Evolutionary conservation across 2,329 filamentous ascomycete species (phyloP).

Genomic region (Coleophoma crateriformis): DNA sequence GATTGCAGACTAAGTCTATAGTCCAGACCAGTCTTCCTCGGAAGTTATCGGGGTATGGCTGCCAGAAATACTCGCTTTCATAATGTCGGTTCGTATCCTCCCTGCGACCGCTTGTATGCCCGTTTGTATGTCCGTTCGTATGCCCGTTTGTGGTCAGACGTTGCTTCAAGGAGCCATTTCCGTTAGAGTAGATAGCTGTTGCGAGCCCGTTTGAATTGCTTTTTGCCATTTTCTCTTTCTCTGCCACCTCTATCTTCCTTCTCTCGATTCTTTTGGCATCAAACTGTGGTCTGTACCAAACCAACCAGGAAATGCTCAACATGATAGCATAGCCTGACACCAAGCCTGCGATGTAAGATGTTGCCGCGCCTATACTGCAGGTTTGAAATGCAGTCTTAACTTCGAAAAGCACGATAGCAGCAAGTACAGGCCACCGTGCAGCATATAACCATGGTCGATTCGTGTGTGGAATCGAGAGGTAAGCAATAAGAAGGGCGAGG

Average conservation of each 20-base stretch:
- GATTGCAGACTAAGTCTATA: conserved; percentile 46
- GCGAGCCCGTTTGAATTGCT: not conserved
- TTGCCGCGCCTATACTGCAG: conserved; percentile 46
- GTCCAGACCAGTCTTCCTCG: conserved; percentile 48
- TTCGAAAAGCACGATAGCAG: conserved; percentile 37
- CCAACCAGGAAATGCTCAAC: conserved; percentile 40
- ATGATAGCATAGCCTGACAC: conserved; percentile 45
- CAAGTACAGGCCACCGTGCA: conserved; percentile 44
- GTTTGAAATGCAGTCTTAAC: conserved; percentile 32
- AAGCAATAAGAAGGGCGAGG: conserved; percentile 42
- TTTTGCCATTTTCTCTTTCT: not conserved
- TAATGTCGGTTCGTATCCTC: conserved; percentile 7
- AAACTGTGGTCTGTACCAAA: conserved; percentile 51
- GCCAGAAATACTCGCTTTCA: conserved; percentile 51
- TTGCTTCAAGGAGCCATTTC: not conserved
- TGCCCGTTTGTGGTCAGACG: not conserved
- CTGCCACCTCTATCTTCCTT: not conserved
- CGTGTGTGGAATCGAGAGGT: conserved; percentile 50
- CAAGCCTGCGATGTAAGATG: conserved; percentile 45
- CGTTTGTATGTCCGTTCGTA: not conserved
- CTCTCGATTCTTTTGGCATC: conserved; percentile 39
- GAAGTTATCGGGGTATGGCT: conserved; percentile 49
- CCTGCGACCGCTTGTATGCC: not conserved
- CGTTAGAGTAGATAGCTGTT: not conserved
- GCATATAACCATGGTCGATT: conserved; percentile 43